Evolutionary conservation across 208 protist species (phyloP).

Genomic region (Acanthamoeba royreba): DNA sequence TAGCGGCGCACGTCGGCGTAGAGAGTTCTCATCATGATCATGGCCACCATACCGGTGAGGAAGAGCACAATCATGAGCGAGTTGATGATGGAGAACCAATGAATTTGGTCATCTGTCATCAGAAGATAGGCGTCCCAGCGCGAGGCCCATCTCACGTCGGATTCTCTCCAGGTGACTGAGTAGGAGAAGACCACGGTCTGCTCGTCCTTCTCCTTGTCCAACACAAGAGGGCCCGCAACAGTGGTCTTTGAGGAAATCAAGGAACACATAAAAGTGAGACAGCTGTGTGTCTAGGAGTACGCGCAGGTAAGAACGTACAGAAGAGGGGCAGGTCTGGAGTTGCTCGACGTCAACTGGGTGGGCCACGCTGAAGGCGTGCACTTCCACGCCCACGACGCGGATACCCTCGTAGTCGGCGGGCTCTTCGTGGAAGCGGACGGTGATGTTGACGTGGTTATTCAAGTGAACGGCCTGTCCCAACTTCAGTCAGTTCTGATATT

Average conservation of each 20-base stretch:
- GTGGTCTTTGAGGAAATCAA: neutral
- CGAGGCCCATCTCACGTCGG: conserved; percentile 85
- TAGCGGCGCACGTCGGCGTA: conserved; percentile 91
- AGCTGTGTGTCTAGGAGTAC: neutral
- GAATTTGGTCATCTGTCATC: conserved; percentile 82
- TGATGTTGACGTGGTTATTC: conserved; percentile 72
- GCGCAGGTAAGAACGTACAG: neutral
- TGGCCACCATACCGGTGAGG: conserved; percentile 91
- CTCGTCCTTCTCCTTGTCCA: neutral
- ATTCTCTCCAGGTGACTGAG: conserved; percentile 33
- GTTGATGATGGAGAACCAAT: conserved; percentile 95
- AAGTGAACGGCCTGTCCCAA: neutral
- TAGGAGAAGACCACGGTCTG: conserved; percentile 71
- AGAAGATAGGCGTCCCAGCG: conserved; percentile 97
- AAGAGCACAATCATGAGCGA: conserved; percentile 93
- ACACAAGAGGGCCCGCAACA: neutral
- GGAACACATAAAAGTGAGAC: neutral
- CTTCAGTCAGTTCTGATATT: neutral
- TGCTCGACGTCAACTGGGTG: neutral
- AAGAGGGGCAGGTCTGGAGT: neutral
- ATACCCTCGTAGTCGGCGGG: neutral
- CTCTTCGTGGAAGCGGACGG: conserved; percentile 56
- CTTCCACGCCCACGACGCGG: conserved; percentile 79
- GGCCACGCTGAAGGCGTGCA: conserved; percentile 57
- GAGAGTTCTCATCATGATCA: conserved; percentile 94